Base-by-base conservation (phyloP, 23 red algal species). In the Agarophyton chilense region DNA sequence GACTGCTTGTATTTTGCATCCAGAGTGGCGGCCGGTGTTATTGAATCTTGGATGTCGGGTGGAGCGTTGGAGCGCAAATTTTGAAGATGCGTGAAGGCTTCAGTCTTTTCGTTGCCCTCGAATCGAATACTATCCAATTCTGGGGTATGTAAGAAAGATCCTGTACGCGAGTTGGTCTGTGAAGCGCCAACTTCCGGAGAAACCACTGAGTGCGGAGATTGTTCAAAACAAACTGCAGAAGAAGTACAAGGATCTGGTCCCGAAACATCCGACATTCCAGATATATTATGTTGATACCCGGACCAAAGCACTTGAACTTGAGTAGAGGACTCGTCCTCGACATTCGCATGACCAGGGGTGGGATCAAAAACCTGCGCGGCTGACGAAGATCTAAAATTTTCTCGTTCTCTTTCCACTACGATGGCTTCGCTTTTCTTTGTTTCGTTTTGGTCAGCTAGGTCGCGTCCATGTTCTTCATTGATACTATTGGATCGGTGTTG, bases 251-350 rank as follows among this genome's bases (percentile, higher is more conserved):
- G 9, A 65, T 65, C 60, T 36, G 21, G 31, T 31, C 33, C 41
- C 18, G 40, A 31, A 46, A 74, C 24, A 3, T 74, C 40, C 14
- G 38, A 47, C 22, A 43, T 74, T 49, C n/a, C 41, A 12, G 38
- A 74, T 74, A 49, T 25, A 39, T 47, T 39, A 10, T 25, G 40
- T 16, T 47, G 40, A 74, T 74, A 18, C 43, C 41, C 24, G 8
- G 68, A 18, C 68, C 68, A 74, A 46, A 74, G 68, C 25, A 39
- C 68, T 10, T 26, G 68, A 16, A 74, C 68, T 43, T 43, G 40
- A 29, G 40, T 24, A 4, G 68, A 74, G 10, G 68, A 74, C 43
- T 74, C 68, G 16, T 74, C 40, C 14, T 74, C 68, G 33, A 47
- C 41, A 47, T 10, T 49, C 14, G 29, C 38, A 49, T 32, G 68